These are phyloP conservation scores for Daldinia grandis DNA, from an alignment of 495 filamentous ascomycete species.

Conservation along the genomic window DNA sequence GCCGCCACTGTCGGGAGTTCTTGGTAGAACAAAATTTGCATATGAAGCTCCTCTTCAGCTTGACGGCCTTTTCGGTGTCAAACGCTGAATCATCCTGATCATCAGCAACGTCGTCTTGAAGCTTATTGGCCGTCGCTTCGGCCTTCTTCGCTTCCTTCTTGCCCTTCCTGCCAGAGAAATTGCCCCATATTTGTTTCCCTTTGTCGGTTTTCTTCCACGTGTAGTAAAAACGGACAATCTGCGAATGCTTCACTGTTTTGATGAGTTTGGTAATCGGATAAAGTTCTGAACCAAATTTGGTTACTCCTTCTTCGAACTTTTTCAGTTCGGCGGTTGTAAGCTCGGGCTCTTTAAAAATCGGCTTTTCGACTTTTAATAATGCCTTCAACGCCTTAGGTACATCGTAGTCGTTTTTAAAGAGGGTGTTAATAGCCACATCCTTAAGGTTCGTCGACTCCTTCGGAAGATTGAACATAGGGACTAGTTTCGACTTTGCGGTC, in stretches of 20 bases:
- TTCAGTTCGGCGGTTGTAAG: conserved; percentile 80
- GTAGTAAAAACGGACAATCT: conserved; percentile 93
- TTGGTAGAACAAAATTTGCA: conserved; percentile 93
- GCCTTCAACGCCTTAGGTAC: conserved; percentile 74
- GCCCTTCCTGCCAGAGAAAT: conserved; percentile 82
- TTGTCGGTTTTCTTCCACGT: conserved; percentile 95
- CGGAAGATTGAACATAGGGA: conserved; percentile 69
- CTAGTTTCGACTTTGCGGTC: conserved; percentile 65
- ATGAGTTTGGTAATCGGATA: conserved; percentile 84
- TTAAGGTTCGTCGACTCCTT: conserved; percentile 83
- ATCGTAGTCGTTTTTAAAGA: conserved; percentile 77
- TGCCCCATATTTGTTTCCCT: conserved; percentile 88
- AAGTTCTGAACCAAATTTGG: conserved; percentile 91
- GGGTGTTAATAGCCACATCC: conserved; percentile 80
- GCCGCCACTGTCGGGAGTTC: conserved; percentile 86
- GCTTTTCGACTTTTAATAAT: conserved; percentile 70
- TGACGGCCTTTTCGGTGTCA: conserved; percentile 83
- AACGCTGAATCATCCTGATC: conserved; percentile 96
- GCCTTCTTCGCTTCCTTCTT: conserved; percentile 83
- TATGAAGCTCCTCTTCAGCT: conserved; percentile 81
- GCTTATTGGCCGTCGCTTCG: conserved; percentile 70
- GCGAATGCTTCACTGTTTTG: conserved; percentile 76
- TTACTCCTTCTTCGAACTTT: conserved; percentile 90
- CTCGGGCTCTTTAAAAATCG: conserved; percentile 86
- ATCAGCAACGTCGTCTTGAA: conserved; percentile 92